Percentiles rank a stretch among this genome's conserved stretches.
Evolutionary conservation across 306 rosid genomes (phyloP).

Genomic region (Fragaria ananassa): DNA sequence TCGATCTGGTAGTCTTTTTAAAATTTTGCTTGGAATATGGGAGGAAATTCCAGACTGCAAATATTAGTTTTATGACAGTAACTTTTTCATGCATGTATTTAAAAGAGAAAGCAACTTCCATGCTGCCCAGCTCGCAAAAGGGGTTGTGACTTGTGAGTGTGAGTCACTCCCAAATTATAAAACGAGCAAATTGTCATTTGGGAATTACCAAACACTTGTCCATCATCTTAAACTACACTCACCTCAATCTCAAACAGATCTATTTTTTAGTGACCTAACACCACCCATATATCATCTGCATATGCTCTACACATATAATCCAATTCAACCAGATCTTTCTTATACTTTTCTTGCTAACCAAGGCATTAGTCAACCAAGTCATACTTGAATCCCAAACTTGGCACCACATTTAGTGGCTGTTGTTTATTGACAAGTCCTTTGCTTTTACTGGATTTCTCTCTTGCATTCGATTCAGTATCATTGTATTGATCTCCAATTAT

Average conservation of each 20-base stretch:
- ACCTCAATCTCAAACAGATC: neutral
- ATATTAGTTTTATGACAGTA: no score
- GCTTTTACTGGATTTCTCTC: conserved; percentile 20
- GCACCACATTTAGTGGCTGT: conserved; percentile 40
- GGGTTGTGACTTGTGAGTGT: neutral
- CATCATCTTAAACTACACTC: neutral
- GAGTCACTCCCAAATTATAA: neutral
- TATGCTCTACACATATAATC: neutral
- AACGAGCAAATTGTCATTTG: neutral
- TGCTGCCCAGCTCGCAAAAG: neutral
- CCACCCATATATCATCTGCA: neutral
- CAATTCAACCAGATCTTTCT: neutral
- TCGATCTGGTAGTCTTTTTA: no score
- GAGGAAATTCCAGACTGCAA: neutral
- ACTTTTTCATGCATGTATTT: neutral
- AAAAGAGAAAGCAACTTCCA: neutral
- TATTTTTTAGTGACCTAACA: neutral
- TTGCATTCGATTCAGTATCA: neutral
- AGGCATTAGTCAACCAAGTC: conserved; percentile 5
- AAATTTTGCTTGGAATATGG: no score
- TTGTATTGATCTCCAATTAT: conserved; percentile 26
- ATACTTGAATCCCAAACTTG: conserved; percentile 3
- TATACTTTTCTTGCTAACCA: neutral
- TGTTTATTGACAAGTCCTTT: conserved; percentile 18
- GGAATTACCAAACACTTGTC: neutral